phyloP scores from a whole-genome alignment of 768 basidiomycete species.

The Guyanaporus albipodus region DNA sequence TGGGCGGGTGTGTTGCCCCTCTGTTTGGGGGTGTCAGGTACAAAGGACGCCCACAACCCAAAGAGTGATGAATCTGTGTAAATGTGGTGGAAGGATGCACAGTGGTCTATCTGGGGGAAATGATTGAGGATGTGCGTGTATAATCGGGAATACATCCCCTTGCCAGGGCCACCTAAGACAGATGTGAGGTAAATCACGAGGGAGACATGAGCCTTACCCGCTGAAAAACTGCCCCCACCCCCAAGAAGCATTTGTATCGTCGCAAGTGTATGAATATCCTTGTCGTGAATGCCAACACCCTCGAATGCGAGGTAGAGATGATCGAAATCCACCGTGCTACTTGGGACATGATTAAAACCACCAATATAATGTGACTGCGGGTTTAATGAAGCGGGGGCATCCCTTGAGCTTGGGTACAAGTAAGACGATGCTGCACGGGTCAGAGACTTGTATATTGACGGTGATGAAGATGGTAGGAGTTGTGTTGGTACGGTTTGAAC shows the following conservation, averaged over 20 bases:
- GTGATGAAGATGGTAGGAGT: slow-evolving; percentile 51
- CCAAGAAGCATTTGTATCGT: slow-evolving; percentile 94
- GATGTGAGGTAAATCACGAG: slow-evolving; percentile 2
- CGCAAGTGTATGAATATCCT: slow-evolving; percentile 89
- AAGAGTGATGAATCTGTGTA: slow-evolving; percentile 93
- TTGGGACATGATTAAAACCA: slow-evolving; percentile 68
- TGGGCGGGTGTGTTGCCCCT: slow-evolving; percentile 62
- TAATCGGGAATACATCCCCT: slow-evolving; percentile 97
- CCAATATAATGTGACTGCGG: slow-evolving; percentile 70
- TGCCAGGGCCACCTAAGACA: slow-evolving; percentile 81
- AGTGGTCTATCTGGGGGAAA: slow-evolving; percentile 91
- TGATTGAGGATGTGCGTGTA: slow-evolving; percentile 96
- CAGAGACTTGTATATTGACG: slow-evolving; percentile 59
- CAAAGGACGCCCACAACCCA: slow-evolving; percentile 84
- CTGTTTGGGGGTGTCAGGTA: slow-evolving; percentile 55
- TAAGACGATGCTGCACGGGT: slow-evolving; percentile 76
- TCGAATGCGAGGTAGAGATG: slow-evolving; percentile 94
- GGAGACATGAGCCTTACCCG: slow-evolving; percentile 43
- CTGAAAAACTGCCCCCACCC: slow-evolving; percentile 95
- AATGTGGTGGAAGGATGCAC: slow-evolving; percentile 96
- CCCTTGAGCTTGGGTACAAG: slow-evolving; percentile 42
- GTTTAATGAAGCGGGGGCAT: slow-evolving; percentile 14
- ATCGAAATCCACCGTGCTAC: slow-evolving; percentile 68
- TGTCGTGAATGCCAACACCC: slow-evolving; percentile 84
- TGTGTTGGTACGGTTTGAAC: slow-evolving; percentile 46